phyloP scores from a whole-genome alignment of 306 rosid genomes.

The Castanea mollissima region DNA sequence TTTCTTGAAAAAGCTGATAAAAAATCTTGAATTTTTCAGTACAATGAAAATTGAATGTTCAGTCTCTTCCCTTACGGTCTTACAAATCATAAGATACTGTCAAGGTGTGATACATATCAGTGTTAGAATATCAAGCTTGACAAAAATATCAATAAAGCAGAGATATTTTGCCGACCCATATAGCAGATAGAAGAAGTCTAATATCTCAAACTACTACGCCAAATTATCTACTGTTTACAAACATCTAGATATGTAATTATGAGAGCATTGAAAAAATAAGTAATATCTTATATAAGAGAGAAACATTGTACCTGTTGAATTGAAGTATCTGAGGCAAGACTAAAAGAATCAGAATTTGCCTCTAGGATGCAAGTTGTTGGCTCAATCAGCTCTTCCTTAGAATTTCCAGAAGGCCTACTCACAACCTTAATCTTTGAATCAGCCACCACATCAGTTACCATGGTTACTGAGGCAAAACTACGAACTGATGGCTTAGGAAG shows the following conservation, averaged over 20 bases:
- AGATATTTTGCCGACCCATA: background rate
- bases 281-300: background rate
- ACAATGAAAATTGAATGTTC: background rate
- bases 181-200: background rate
- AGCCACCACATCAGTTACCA: constrained; percentile 12
- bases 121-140: background rate
- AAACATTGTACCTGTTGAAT: constrained; percentile 51
- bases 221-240: background rate
- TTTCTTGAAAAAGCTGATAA: background rate
- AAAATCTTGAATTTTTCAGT: background rate
- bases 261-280: background rate
- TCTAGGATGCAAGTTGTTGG: constrained; percentile 18
- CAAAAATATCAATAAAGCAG: background rate
- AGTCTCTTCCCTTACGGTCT: no score
- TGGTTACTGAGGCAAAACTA: background rate
- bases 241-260: background rate
- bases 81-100: no score
- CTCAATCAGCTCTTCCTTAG: constrained; percentile 27
- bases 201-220: background rate
- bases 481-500: constrained; percentile 21
- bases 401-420: constrained; percentile 13
- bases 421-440: constrained; percentile 21
- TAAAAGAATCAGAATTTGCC: constrained; percentile 29
- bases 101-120: constrained; percentile 4
- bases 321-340: constrained; percentile 31